Percentiles rank a stretch among this genome's conserved stretches.
Conservation (phyloP, 2,329 filamentous ascomycete genomes). For the Aspergillus chevalieri region DNA sequence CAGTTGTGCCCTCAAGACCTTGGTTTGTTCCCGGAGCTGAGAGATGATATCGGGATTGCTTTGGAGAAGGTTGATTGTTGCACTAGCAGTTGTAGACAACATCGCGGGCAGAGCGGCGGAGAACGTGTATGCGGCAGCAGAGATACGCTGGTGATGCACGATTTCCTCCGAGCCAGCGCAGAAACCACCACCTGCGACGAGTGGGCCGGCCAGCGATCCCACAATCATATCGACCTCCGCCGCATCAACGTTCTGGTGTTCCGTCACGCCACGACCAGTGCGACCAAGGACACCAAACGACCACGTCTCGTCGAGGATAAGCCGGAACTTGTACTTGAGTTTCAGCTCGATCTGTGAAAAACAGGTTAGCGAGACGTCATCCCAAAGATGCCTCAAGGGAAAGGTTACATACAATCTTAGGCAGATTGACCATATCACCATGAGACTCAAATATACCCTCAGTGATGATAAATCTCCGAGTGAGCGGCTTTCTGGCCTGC, state of each 20-base stretch:
- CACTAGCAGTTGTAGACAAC: conserved; percentile 89
- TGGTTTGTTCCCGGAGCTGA: conserved; percentile 79
- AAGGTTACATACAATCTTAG: conserved; percentile 61
- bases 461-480: conserved; percentile 88
- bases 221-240: conserved; percentile 95
- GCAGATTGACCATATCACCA: conserved; percentile 78
- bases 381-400: neutral
- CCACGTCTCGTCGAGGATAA: conserved; percentile 96
- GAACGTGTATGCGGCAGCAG: conserved; percentile 87
- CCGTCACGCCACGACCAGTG: conserved; percentile 85
- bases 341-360: conserved; percentile 71
- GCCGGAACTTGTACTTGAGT: conserved; percentile 92
- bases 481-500: conserved; percentile 80
- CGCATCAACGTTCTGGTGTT: conserved; percentile 93
- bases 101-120: conserved; percentile 91
- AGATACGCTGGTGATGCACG: conserved; percentile 92
- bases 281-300: conserved; percentile 91
- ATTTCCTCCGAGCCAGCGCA: conserved; percentile 88
- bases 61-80: conserved; percentile 80
- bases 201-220: conserved; percentile 79
- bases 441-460: conserved; percentile 90
- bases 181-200: conserved; percentile 92
- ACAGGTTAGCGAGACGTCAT: conserved; percentile 3
- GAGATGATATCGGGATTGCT: conserved; percentile 75
- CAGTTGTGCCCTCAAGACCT: conserved; percentile 75